These are phyloP conservation scores for Casuarina cunninghamiana DNA, from an alignment of 306 rosid genomes.

Conservation along the genomic window DNA sequence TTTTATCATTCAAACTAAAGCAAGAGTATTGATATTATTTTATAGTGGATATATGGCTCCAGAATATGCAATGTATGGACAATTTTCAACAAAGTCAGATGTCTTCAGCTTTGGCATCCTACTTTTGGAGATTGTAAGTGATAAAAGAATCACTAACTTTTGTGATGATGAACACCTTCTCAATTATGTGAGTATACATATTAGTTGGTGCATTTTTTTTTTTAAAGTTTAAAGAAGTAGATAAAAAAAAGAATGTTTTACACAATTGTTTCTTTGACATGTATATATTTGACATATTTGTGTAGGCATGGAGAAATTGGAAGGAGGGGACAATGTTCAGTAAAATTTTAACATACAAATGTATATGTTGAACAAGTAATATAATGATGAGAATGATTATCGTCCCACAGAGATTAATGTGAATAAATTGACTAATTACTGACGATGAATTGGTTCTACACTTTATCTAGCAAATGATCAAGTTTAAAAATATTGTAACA, in stretches of 20 bases:
- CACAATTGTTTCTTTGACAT: neutral
- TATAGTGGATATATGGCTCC: no score
- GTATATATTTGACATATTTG: neutral
- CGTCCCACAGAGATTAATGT: no score
- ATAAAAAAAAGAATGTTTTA: no score
- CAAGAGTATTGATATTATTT: no score
- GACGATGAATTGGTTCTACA: no score
- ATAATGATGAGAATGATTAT: no score
- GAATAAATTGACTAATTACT: no score
- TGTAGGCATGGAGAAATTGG: neutral
- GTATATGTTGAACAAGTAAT: no score
- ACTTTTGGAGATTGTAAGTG: slow-evolving; percentile 42
- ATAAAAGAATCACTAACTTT: slow-evolving; percentile 14
- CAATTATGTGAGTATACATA: neutral
- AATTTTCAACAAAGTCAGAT: slow-evolving; percentile 41
- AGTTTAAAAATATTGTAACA: no score
- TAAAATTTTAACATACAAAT: no score
- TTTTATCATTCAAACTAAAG: no score
- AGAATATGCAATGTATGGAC: slow-evolving; percentile 24
- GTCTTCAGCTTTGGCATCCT: slow-evolving; percentile 50
- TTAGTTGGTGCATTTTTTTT: neutral
- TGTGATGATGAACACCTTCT: neutral
- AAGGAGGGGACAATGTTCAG: neutral
- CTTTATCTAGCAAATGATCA: no score
- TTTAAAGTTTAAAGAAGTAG: neutral